A percentile compares a stretch with the other conserved stretches of the same genome.
Conservation (phyloP, 1,284 basidiomycete species). For the Mrakiaceae sp. region DNA sequence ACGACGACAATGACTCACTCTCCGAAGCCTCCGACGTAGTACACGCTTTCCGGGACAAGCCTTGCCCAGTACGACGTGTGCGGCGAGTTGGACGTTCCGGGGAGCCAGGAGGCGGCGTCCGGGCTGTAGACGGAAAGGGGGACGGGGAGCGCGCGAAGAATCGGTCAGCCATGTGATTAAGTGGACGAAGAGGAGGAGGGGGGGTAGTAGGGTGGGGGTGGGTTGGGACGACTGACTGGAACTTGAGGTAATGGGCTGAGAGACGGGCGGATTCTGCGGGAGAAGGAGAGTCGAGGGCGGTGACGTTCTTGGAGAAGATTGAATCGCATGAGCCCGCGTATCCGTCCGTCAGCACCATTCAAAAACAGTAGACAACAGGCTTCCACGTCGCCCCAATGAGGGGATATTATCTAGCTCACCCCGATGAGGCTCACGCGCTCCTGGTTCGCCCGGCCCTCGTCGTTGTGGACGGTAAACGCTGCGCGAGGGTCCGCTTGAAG, state of each 20-base stretch:
- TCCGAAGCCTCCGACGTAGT: conserved; percentile 57
- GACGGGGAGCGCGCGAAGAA: conserved; percentile 20
- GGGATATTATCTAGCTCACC: conserved; percentile 23
- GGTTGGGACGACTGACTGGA: neutral
- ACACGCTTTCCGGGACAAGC: conserved; percentile 40
- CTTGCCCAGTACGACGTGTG: conserved; percentile 31
- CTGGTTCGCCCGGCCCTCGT: conserved; percentile 28
- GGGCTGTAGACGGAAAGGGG: conserved; percentile 28
- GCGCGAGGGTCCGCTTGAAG: conserved; percentile 42
- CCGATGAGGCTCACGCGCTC: conserved; percentile 50
- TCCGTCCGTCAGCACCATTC: no score
- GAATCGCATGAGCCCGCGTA: no score
- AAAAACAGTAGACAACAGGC: no score
- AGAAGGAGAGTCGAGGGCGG: neutral
- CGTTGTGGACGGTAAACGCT: conserved; percentile 43
- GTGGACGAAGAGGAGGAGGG: conserved; percentile 18
- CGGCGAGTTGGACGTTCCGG: conserved; percentile 23
- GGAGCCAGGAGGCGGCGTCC: conserved; percentile 32
- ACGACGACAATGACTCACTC: conserved; percentile 21
- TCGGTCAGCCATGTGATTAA: neutral
- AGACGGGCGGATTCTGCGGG: neutral
- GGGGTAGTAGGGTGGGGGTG: conserved; percentile 24
- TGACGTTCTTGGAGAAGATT: neutral
- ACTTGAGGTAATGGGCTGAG: neutral
- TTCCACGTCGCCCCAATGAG: neutral